A percentile compares a stretch with the other conserved stretches of the same genome.
Evolutionary conservation across 1,284 basidiomycete species (phyloP).

Genomic region (Amylostereum chailletii): DNA sequence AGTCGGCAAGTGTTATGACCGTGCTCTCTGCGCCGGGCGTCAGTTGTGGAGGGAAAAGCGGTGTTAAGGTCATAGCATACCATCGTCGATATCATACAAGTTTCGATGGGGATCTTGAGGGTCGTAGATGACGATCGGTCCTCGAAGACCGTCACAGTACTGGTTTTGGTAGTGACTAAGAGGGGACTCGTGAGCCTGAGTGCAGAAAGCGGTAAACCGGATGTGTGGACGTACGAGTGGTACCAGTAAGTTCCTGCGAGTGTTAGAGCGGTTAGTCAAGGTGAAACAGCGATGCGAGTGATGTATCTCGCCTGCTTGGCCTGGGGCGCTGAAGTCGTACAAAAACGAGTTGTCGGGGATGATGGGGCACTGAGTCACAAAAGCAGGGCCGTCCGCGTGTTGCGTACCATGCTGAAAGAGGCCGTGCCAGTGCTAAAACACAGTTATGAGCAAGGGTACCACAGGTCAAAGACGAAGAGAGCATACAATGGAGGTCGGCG

Average conservation of each 20-base stretch:
- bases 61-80: slow-evolving; percentile 20
- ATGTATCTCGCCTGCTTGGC: slow-evolving; percentile 22
- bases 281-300: neutral
- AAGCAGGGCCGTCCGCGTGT: slow-evolving; percentile 18
- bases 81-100: slow-evolving; percentile 35
- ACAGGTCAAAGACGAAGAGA: neutral
- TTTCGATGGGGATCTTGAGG: slow-evolving; percentile 26
- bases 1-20: slow-evolving; percentile 27
- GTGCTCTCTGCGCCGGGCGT: slow-evolving; percentile 24
- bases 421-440: slow-evolving; percentile 23
- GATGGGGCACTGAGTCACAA: slow-evolving; percentile 39
- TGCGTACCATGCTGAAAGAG: slow-evolving; percentile 19
- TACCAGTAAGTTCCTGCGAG: slow-evolving; percentile 17
- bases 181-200: slow-evolving; percentile 7
- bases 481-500: slow-evolving; percentile 16
- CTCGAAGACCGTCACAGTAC: slow-evolving; percentile 29
- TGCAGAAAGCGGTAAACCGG: neutral
- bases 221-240: slow-evolving; percentile 10
- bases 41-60: neutral
- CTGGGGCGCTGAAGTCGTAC: slow-evolving; percentile 26
- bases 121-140: slow-evolving; percentile 33
- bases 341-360: slow-evolving; percentile 33
- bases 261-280: neutral
- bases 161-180: slow-evolving; percentile 22
- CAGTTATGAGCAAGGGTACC: neutral